Percentiles rank a stretch among this genome's conserved stretches.
These are phyloP conservation scores for Cladosporium sp. DNA, from an alignment of 2,329 filamentous ascomycete genomes.

Conservation along the genomic window DNA sequence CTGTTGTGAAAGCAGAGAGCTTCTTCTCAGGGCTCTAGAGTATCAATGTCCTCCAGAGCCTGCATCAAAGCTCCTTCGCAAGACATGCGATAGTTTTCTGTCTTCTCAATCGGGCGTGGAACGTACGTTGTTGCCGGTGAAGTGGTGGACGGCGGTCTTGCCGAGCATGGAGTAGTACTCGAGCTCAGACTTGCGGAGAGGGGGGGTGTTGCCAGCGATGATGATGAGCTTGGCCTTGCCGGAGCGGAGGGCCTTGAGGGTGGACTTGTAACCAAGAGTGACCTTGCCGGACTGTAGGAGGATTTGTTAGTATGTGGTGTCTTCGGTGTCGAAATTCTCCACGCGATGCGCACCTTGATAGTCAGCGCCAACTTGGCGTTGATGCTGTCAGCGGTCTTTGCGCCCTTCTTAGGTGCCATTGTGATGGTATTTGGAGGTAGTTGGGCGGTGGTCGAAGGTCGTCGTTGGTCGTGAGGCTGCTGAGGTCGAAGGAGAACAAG, in stretches of 20 bases:
- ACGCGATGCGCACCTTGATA: conserved; percentile 28
- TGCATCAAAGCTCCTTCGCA: conserved; percentile 31
- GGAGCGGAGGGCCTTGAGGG: conserved; percentile 82
- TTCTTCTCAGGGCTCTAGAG: conserved; percentile 80
- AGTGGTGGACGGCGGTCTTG: conserved; percentile 97
- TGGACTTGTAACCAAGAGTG: conserved; percentile 85
- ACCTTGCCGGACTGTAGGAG: conserved; percentile 52
- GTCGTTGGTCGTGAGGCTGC: conserved; percentile 13
- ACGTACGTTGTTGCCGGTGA: conserved; percentile 98
- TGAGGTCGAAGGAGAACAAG: not conserved
- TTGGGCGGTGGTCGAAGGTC: conserved; percentile 13
- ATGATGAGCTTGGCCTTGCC: conserved; percentile 99
- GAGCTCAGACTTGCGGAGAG: conserved; percentile 88
- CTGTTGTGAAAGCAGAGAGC: conserved; percentile 40
- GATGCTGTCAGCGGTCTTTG: conserved; percentile 82
- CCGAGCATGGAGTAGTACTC: conserved; percentile 92
- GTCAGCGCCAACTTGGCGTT: conserved; percentile 60
- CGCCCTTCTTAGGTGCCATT: conserved; percentile 74
- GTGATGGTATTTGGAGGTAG: conserved; percentile 32
- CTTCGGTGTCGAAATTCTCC: not conserved
- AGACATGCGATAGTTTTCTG: conserved; percentile 23
- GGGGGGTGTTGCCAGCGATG: conserved; percentile 92
- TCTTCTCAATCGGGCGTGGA: conserved; percentile 10
- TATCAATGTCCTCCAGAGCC: conserved; percentile 33
- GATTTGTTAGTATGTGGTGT: conserved; percentile 16